Evolutionary conservation across 1,284 basidiomycete genomes (phyloP).

Genomic region (Crepidotus sp.): DNA sequence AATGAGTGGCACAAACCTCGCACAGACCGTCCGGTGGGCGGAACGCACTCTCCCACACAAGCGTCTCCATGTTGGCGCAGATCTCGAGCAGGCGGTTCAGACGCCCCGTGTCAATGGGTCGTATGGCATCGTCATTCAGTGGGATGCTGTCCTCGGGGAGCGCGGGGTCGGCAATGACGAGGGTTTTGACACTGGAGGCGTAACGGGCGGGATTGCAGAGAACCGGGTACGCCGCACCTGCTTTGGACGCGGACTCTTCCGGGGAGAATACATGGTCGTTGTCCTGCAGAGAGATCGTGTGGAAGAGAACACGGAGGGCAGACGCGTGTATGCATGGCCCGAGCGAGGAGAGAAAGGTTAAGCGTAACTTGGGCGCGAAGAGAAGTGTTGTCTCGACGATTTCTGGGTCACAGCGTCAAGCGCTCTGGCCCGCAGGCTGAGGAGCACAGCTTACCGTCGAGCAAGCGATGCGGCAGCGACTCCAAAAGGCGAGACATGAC

Average conservation of each 20-base stretch:
- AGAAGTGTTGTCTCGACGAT: conserved; percentile 17
- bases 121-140: conserved; percentile 8
- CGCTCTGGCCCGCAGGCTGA: not conserved
- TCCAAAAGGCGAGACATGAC: conserved; percentile 14
- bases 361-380: conserved; percentile 18
- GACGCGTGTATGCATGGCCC: conserved; percentile 24
- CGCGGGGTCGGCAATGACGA: conserved; percentile 20
- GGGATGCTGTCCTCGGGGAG: conserved; percentile 8
- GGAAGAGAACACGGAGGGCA: conserved; percentile 24
- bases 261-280: conserved; percentile 20
- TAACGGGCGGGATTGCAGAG: conserved; percentile 24
- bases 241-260: conserved; percentile 3
- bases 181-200: conserved; percentile 22
- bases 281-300: conserved; percentile 23
- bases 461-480: conserved; percentile 16
- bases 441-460: conserved; percentile 19
- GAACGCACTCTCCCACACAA: conserved; percentile 26
- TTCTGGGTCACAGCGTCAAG: conserved; percentile 11
- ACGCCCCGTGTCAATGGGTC: conserved; percentile 21
- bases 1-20: conserved; percentile 23
- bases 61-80: conserved; percentile 25
- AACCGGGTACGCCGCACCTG: conserved; percentile 20
- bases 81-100: conserved; percentile 21
- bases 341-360: conserved; percentile 21
- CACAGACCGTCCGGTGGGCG: conserved; percentile 31